A percentile compares a stretch with the other conserved stretches of the same genome.
phyloP scores from a whole-genome alignment of 768 basidiomycete genomes.

The Boletales sp. region DNA sequence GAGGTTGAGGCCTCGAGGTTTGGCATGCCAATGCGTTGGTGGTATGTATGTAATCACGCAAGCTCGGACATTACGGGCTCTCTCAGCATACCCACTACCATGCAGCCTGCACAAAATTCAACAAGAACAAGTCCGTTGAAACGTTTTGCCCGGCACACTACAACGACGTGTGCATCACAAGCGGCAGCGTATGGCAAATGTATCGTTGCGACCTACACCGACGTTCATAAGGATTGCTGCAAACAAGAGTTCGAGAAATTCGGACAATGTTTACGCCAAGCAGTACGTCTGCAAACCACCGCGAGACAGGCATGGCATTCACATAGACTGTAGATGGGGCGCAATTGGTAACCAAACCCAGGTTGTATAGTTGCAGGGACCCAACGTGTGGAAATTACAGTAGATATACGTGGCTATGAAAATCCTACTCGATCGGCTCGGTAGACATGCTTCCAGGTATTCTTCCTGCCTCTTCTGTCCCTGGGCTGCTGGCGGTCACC shows the following conservation, averaged over 20 bases:
- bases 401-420: conserved; percentile 12
- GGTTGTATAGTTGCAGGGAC: conserved; percentile 3
- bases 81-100: not conserved
- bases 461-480: conserved; percentile 38
- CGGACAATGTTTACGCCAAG: conserved; percentile 72
- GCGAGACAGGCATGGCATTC: no score
- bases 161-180: conserved; percentile 66
- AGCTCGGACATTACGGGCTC: not conserved
- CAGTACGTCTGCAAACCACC: conserved; percentile 50
- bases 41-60: not conserved
- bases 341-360: conserved; percentile 44
- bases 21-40: not conserved
- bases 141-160: conserved; percentile 67
- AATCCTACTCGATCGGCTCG: conserved; percentile 21
- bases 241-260: conserved; percentile 82
- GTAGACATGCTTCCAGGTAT: conserved; percentile 30
- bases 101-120: conserved; percentile 24
- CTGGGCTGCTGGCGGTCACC: conserved; percentile 24
- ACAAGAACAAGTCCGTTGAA: conserved; percentile 45
- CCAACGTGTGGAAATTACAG: conserved; percentile 11
- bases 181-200: conserved; percentile 87
- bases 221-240: conserved; percentile 82
- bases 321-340: conserved; percentile 42
- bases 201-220: conserved; percentile 76
- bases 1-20: conserved; percentile 1